These are phyloP conservation scores for Zopfia rhizophila DNA, from an alignment of 2,329 filamentous ascomycete genomes.

Conservation along the genomic window DNA sequence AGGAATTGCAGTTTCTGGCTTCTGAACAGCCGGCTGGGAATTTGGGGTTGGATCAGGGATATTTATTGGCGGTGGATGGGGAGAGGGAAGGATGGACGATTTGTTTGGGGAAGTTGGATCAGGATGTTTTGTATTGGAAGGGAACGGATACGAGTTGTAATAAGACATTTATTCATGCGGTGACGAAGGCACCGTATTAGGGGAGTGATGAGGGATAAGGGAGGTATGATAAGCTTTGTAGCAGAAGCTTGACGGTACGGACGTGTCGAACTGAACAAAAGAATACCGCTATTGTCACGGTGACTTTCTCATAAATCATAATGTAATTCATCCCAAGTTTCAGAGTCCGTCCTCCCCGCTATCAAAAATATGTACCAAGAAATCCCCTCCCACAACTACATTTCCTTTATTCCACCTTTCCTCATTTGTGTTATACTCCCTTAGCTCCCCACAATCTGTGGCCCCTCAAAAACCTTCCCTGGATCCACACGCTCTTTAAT, in stretches of 20 bases:
- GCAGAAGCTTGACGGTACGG: too few relatives aligned
- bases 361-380: too few relatives aligned
- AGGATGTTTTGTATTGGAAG: conserved; percentile 52
- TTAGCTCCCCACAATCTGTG: conserved; percentile 37
- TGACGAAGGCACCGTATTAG: conserved; percentile 50
- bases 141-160: conserved; percentile 46
- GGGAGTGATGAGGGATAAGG: background rate
- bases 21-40: conserved; percentile 42
- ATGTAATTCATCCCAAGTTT: too few relatives aligned
- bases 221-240: too few relatives aligned
- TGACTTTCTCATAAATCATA: too few relatives aligned
- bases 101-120: conserved; percentile 44
- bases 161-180: conserved; percentile 53
- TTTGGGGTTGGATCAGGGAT: conserved; percentile 47
- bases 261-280: too few relatives aligned
- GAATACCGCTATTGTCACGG: too few relatives aligned
- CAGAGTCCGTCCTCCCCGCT: too few relatives aligned
- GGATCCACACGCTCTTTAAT: conserved; percentile 50
- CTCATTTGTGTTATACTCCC: too few relatives aligned
- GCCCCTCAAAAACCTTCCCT: conserved; percentile 37
- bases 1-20: conserved; percentile 46
- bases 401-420: too few relatives aligned
- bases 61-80: conserved; percentile 50
- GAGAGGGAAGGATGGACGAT: conserved; percentile 52
- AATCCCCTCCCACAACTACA: too few relatives aligned